phyloP scores from a whole-genome alignment of 179 eudicot species.

The Actinidia arguta region DNA sequence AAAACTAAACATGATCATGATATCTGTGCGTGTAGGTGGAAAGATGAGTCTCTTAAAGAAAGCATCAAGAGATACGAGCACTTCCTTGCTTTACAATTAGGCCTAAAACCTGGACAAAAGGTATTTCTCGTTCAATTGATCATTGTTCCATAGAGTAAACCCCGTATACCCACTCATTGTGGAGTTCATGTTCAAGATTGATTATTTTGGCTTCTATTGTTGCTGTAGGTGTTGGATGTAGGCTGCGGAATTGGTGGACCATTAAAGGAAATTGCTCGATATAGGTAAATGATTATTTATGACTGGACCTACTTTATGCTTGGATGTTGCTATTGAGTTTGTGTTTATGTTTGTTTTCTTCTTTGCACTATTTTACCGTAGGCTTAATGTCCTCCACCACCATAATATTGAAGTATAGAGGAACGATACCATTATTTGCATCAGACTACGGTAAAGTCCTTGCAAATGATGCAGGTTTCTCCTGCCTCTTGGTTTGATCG shows the following conservation, averaged over 20 bases:
- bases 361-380: background rate
- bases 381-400: background rate
- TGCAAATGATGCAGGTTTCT: background rate
- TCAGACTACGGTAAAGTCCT: background rate
- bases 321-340: background rate
- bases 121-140: constrained; percentile 33
- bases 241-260: constrained; percentile 99
- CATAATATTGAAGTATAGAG: too few species aligned
- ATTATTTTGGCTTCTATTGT: constrained; percentile 6
- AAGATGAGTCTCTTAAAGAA: constrained; percentile 89
- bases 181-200: background rate
- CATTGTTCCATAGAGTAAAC: background rate
- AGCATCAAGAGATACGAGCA: constrained; percentile 97
- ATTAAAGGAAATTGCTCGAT: constrained; percentile 81
- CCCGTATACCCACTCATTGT: background rate
- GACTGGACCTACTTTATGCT: background rate
- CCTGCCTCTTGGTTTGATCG: background rate
- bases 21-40: constrained; percentile 60
- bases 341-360: background rate
- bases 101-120: constrained; percentile 85
- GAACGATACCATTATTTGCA: background rate
- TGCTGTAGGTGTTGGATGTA: constrained; percentile 84
- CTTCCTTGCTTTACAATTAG: constrained; percentile 92
- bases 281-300: constrained; percentile 50
- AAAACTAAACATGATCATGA: constrained; percentile 1